Conservation (phyloP, 495 filamentous ascomycete genomes). For the Neurospora terricola region DNA sequence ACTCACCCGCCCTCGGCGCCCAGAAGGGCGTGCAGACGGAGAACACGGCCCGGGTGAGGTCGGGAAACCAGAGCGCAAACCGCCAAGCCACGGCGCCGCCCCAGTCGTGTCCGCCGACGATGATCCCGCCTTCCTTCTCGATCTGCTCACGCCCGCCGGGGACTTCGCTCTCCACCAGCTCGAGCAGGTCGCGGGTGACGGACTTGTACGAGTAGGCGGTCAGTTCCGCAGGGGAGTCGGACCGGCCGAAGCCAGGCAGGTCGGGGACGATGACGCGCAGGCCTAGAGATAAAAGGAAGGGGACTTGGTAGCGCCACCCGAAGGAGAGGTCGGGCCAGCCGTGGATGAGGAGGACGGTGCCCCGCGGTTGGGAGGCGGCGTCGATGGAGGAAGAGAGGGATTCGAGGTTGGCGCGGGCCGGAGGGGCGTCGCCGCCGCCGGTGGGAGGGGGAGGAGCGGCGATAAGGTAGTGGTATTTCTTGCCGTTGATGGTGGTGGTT, state of each 20-base stretch:
- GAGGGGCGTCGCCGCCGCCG: slow-evolving; percentile 15
- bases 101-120: slow-evolving; percentile 86
- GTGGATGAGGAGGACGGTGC: slow-evolving; percentile 54
- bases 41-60: slow-evolving; percentile 62
- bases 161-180: slow-evolving; percentile 6
- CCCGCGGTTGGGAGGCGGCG: slow-evolving; percentile 24
- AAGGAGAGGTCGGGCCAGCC: slow-evolving; percentile 56
- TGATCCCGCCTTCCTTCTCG: slow-evolving; percentile 25
- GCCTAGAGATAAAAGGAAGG: slow-evolving; percentile 51
- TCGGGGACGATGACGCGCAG: slow-evolving; percentile 41
- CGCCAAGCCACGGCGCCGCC: slow-evolving; percentile 50
- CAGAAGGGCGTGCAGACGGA: slow-evolving; percentile 68
- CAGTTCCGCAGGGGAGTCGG: slow-evolving; percentile 42
- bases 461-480: slow-evolving; percentile 62
- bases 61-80: slow-evolving; percentile 59
- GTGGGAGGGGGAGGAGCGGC: slow-evolving; percentile 43
- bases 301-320: slow-evolving; percentile 78
- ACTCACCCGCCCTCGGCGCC: slow-evolving; percentile 35
- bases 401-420: neutral
- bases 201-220: slow-evolving; percentile 54
- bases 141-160: slow-evolving; percentile 57
- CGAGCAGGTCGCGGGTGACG: slow-evolving; percentile 52
- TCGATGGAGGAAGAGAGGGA: neutral
- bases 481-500: slow-evolving; percentile 49
- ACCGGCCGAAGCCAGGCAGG: slow-evolving; percentile 61